These are phyloP conservation scores for Acer yangbiense DNA, from an alignment of 345 rosid species.

Conservation along the genomic window DNA sequence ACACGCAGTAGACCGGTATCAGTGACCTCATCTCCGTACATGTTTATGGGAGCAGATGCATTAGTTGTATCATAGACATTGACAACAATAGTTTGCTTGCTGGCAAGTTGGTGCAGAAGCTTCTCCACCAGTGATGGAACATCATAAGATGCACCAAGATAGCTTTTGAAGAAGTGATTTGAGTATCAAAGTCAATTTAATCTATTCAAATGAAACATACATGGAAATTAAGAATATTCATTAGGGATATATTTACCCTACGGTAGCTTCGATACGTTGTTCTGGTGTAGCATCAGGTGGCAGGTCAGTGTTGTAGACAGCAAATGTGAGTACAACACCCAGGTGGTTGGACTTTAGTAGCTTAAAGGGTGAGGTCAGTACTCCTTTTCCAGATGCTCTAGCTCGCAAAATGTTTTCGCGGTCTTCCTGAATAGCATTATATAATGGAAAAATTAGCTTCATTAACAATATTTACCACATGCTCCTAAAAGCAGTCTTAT, in stretches of 20 bases:
- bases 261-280: constrained; percentile 69
- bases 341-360: constrained; percentile 88
- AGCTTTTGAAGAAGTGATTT: constrained; percentile 47
- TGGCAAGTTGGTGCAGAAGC: constrained; percentile 93
- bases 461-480: not conserved
- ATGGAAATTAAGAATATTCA: constrained; percentile 16
- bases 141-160: constrained; percentile 96
- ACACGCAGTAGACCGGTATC: constrained; percentile 63
- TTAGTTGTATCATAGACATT: constrained; percentile 91
- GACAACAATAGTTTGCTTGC: constrained; percentile 86
- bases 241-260: constrained; percentile 58
- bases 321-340: constrained; percentile 93
- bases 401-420: constrained; percentile 91
- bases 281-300: constrained; percentile 73
- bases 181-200: constrained; percentile 9
- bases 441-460: constrained; percentile 16
- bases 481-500: not conserved
- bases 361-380: constrained; percentile 92
- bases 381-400: constrained; percentile 94
- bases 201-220: not conserved
- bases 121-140: constrained; percentile 93
- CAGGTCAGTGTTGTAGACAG: constrained; percentile 70
- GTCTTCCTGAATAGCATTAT: constrained; percentile 65
- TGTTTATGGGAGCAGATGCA: constrained; percentile 57
- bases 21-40: constrained; percentile 76